Percentiles rank a stretch among this genome's conserved stretches.
Conservation (phyloP, 371 early-diverging fungal genomes). For the Saksenaea vasiformis region DNA sequence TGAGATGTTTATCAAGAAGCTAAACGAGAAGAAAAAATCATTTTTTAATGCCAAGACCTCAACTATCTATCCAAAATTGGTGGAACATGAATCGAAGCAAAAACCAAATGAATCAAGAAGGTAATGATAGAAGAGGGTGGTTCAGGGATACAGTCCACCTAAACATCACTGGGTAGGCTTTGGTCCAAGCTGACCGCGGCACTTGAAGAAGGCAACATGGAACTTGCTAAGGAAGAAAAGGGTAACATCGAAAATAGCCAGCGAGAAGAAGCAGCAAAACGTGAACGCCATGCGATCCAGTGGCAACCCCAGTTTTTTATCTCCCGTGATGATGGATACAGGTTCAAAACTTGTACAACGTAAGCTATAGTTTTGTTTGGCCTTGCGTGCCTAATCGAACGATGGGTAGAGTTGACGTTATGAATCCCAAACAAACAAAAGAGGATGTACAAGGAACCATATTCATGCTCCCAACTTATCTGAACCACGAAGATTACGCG, state of each 20-base stretch:
- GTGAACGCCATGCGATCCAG: constrained; percentile 51
- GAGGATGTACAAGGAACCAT: neutral
- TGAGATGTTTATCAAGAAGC: constrained; percentile 59
- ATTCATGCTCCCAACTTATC: neutral
- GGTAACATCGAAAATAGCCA: constrained; percentile 80
- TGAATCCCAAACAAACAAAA: neutral
- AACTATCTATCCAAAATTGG: constrained; percentile 62
- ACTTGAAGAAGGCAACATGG: constrained; percentile 63
- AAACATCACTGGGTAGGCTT: constrained; percentile 38
- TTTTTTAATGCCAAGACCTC: constrained; percentile 72
- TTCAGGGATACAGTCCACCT: neutral
- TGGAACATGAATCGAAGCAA: constrained; percentile 72
- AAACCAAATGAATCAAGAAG: constrained; percentile 83
- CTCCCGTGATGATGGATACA: constrained; percentile 14
- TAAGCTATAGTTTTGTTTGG: neutral
- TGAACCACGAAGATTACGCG: neutral
- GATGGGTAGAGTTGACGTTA: neutral
- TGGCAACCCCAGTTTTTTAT: constrained; percentile 58
- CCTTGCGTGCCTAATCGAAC: neutral
- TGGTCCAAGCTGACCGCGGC: constrained; percentile 84
- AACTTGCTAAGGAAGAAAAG: constrained; percentile 83
- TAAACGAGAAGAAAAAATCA: constrained; percentile 36
- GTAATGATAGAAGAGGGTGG: constrained; percentile 26
- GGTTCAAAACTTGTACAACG: constrained; percentile 7
- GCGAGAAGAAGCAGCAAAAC: constrained; percentile 61